Conservation (phyloP, 1,284 basidiomycete species). For the Hemileccinum hortonii region DNA sequence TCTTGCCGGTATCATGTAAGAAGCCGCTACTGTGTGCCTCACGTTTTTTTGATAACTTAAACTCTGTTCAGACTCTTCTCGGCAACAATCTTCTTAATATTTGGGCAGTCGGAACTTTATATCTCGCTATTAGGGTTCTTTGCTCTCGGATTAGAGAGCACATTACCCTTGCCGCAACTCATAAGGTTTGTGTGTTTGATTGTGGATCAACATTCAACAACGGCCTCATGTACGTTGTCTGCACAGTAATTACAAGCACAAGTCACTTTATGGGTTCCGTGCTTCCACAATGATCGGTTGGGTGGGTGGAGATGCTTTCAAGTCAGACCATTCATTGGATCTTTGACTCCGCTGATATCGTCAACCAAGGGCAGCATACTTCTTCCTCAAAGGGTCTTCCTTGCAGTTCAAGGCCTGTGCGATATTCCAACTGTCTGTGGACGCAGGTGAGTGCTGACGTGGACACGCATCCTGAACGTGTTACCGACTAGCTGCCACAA, state of each 20-base stretch:
- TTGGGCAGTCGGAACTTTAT: conserved; percentile 65
- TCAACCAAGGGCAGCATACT: conserved; percentile 65
- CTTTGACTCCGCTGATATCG: conserved; percentile 14
- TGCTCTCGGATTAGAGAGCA: conserved; percentile 79
- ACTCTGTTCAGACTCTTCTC: conserved; percentile 54
- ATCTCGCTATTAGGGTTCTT: conserved; percentile 73
- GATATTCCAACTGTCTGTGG: conserved; percentile 76
- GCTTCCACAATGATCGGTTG: conserved; percentile 79
- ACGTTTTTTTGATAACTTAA: conserved; percentile 15
- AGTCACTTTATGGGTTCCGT: conserved; percentile 81
- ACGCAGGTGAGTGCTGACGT: conserved; percentile 54
- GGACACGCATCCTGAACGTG: conserved; percentile 12
- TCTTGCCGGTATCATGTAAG: conserved; percentile 73
- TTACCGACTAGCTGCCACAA: conserved; percentile 14
- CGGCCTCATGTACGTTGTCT: conserved; percentile 15
- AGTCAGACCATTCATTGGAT: conserved; percentile 47
- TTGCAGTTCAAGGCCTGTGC: conserved; percentile 80
- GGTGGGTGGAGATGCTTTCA: conserved; percentile 80
- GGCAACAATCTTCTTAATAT: conserved; percentile 71
- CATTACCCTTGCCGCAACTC: conserved; percentile 78
- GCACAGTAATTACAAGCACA: conserved; percentile 68
- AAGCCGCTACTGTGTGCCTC: conserved; percentile 4
- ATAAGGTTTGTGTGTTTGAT: conserved; percentile 51
- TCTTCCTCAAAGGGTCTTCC: conserved; percentile 68
- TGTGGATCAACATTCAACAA: conserved; percentile 15